Evolutionary conservation across 169 alveolate genomes (phyloP).

Genomic region (Ophryocystis elektroscirrha): DNA sequence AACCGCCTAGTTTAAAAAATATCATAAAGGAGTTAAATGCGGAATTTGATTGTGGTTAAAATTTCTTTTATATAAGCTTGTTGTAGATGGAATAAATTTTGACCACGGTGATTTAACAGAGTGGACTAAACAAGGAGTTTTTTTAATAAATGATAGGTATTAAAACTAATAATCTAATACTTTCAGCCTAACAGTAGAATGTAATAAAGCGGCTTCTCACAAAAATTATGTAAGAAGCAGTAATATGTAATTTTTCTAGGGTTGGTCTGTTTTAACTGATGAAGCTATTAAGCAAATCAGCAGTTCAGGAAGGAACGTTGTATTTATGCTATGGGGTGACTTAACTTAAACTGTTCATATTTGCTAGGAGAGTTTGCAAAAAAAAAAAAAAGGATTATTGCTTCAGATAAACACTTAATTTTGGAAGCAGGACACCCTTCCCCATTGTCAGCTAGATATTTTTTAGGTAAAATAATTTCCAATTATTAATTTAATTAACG

Average conservation of each 20-base stretch:
- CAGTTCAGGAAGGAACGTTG: constrained; percentile 42
- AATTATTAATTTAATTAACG: too few species aligned
- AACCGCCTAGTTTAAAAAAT: constrained; percentile 90
- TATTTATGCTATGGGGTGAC: constrained; percentile 75
- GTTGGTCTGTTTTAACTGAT: neutral
- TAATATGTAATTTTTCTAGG: too few species aligned
- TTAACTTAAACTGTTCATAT: constrained; percentile 46
- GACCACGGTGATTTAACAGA: constrained; percentile 81
- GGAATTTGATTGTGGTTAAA: constrained; percentile 40
- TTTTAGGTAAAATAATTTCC: too few species aligned
- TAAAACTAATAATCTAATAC: neutral
- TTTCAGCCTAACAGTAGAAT: constrained; percentile 60
- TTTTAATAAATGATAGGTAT: constrained; percentile 64
- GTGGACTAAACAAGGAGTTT: constrained; percentile 96
- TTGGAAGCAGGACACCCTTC: constrained; percentile 91
- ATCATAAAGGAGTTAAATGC: constrained; percentile 76
- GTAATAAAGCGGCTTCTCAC: constrained; percentile 69
- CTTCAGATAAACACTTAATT: constrained; percentile 56
- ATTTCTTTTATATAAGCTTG: constrained; percentile 18
- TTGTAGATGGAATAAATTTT: constrained; percentile 24
- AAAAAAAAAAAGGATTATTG: constrained; percentile 41
- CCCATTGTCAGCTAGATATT: too few species aligned
- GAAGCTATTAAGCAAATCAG: constrained; percentile 11
- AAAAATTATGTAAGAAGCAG: constrained; percentile 28
- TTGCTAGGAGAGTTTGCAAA: constrained; percentile 71